Percentiles rank a stretch among this genome's conserved stretches.
These are phyloP conservation scores for Dunaliella primolecta DNA, from an alignment of 139 green algal species.

Conservation along the genomic window DNA sequence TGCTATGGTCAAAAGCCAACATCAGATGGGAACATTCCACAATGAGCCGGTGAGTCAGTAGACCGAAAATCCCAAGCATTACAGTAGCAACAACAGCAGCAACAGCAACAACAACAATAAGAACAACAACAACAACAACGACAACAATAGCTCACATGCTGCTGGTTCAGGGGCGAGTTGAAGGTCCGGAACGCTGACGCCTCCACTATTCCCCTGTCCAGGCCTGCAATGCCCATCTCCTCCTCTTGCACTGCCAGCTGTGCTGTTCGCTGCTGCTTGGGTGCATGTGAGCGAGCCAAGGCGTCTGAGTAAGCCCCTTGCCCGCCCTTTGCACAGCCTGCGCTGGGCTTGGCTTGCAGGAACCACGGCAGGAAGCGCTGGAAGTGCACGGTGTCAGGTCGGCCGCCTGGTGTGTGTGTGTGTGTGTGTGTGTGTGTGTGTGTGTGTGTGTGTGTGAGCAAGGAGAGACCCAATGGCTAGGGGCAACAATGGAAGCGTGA, in stretches of 20 bases:
- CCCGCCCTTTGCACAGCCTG: slow-evolving; percentile 53
- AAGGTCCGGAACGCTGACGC: slow-evolving; percentile 80
- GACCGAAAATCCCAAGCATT: too few species aligned
- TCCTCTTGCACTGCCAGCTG: not conserved
- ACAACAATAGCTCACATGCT: too few species aligned
- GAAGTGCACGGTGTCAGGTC: slow-evolving; percentile 56
- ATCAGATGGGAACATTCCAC: too few species aligned
- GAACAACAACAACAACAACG: too few species aligned
- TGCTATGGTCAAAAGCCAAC: too few species aligned
- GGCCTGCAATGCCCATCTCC: slow-evolving; percentile 18
- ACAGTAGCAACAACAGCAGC: too few species aligned
- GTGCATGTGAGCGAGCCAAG: not conserved
- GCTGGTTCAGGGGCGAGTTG: slow-evolving; percentile 70
- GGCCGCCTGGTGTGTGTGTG: slow-evolving; percentile 8
- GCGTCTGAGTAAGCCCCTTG: slow-evolving; percentile 70
- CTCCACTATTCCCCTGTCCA: slow-evolving; percentile 47
- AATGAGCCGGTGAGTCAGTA: too few species aligned
- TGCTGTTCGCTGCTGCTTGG: not conserved
- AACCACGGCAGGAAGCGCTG: slow-evolving; percentile 83
- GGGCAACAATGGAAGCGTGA: too few species aligned
- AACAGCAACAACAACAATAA: too few species aligned
- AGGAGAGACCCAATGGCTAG: too few species aligned
- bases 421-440: slow-evolving; percentile 6
- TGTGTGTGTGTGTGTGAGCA: not conserved
- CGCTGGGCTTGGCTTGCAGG: slow-evolving; percentile 63